phyloP scores from a whole-genome alignment of 129 eudicot genomes.

The Escallonia rubra region DNA sequence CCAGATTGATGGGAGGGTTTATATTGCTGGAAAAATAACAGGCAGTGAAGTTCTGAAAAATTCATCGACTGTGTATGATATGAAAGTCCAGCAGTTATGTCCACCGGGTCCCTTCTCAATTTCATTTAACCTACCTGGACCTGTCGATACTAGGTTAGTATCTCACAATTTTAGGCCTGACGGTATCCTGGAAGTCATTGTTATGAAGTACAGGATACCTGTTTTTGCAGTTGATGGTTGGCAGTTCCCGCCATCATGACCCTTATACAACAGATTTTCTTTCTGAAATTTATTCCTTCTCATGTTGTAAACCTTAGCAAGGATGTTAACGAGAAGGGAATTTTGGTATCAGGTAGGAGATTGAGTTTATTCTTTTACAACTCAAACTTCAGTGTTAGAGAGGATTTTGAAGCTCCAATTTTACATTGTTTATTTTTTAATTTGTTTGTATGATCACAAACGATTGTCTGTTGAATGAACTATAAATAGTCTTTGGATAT shows the following conservation, averaged over 20 bases:
- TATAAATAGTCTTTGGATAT: too few species aligned
- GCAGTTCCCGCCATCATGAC: not conserved
- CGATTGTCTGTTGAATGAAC: too few species aligned
- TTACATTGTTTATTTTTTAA: too few species aligned
- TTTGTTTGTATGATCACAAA: too few species aligned
- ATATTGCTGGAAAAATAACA: slow-evolving; percentile 33
- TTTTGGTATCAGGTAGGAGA: too few species aligned
- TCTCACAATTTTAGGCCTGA: slow-evolving; percentile 29
- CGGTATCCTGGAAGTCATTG: slow-evolving; percentile 59
- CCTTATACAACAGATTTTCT: not conserved
- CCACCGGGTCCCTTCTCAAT: slow-evolving; percentile 55
- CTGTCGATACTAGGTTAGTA: slow-evolving; percentile 57
- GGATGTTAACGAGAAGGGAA: too few species aligned
- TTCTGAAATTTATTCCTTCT: not conserved
- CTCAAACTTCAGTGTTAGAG: too few species aligned
- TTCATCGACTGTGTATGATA: slow-evolving; percentile 21
- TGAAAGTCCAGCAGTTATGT: slow-evolving; percentile 42
- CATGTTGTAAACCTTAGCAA: not conserved
- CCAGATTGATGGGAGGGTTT: slow-evolving; percentile 48
- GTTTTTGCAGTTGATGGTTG: not conserved
- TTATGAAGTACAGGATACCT: slow-evolving; percentile 42
- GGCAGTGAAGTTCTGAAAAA: slow-evolving; percentile 26
- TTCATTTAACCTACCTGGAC: slow-evolving; percentile 67
- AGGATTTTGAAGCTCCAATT: too few species aligned
- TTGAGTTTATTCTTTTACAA: too few species aligned